These are phyloP conservation scores for Alternaria rosae DNA, from an alignment of 2,329 filamentous ascomycete genomes.

Conservation along the genomic window DNA sequence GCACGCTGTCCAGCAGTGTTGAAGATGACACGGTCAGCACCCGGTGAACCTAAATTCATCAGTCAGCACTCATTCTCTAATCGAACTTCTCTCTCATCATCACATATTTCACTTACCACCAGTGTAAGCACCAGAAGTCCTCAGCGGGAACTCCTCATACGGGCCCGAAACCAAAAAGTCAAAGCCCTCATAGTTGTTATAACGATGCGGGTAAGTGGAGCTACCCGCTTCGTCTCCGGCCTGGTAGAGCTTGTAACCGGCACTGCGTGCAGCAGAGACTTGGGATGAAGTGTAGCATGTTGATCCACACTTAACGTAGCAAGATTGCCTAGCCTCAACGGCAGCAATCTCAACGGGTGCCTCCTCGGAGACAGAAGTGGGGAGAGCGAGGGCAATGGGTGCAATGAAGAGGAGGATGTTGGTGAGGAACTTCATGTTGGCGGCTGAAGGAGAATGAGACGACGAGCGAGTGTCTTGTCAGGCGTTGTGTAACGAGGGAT, in stretches of 20 bases:
- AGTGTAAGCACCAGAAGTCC: conserved; percentile 60
- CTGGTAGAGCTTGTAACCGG: conserved; percentile 61
- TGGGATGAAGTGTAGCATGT: conserved; percentile 60
- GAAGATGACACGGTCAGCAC: conserved; percentile 72
- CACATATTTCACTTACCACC: conserved; percentile 56
- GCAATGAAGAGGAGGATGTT: conserved; percentile 25
- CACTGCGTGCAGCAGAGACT: conserved; percentile 59
- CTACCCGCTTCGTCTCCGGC: conserved; percentile 48
- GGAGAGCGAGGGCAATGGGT: conserved; percentile 29
- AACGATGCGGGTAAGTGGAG: conserved; percentile 64
- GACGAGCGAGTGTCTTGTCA: conserved; percentile 17
- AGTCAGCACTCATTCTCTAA: neutral
- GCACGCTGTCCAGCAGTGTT: conserved; percentile 64
- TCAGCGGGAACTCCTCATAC: conserved; percentile 70
- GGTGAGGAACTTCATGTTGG: conserved; percentile 30
- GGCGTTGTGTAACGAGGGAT: conserved; percentile 12
- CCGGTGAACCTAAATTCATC: conserved; percentile 61
- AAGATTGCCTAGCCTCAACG: conserved; percentile 50
- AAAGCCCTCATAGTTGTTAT: conserved; percentile 70
- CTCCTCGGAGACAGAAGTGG: conserved; percentile 20
- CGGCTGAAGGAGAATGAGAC: neutral
- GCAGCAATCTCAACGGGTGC: conserved; percentile 10
- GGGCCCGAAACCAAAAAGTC: conserved; percentile 64
- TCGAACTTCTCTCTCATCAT: neutral
- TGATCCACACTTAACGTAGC: conserved; percentile 62